Conservation (phyloP, 2,329 filamentous ascomycete species). For the Cytospora chrysosperma region DNA sequence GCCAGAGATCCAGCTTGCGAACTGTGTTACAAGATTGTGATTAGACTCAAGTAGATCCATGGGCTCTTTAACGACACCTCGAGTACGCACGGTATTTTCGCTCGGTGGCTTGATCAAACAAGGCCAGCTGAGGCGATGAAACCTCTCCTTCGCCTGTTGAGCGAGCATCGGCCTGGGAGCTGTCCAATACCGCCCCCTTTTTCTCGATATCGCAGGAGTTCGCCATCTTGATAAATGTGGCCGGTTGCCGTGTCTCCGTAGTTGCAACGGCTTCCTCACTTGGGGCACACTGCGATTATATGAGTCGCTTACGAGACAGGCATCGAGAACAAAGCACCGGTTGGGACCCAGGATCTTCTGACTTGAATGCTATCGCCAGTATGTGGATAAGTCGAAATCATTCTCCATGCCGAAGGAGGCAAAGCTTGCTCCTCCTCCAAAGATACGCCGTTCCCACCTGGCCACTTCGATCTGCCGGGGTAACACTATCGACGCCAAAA, state of each 20-base stretch:
- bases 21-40: not conserved
- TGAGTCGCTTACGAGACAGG: not conserved
- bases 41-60: not conserved
- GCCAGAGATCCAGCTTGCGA: slow-evolving; percentile 41
- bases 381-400: not conserved
- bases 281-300: not conserved
- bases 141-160: slow-evolving; percentile 2
- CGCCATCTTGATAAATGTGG: not conserved
- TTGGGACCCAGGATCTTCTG: not conserved
- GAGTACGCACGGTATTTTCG: slow-evolving; percentile 1
- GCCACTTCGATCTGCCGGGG: slow-evolving; percentile 1
- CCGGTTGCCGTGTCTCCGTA: not conserved
- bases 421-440: not conserved
- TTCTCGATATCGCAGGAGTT: not conserved
- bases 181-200: not conserved
- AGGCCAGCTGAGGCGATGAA: too few species aligned
- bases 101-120: not conserved
- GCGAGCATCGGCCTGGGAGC: not conserved
- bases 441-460: not conserved
- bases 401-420: not conserved
- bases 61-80: not conserved
- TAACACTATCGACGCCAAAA: slow-evolving; percentile 1
- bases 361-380: not conserved
- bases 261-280: not conserved
- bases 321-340: not conserved